These are phyloP conservation scores for Bathelium albidoporum DNA, from an alignment of 495 filamentous ascomycete species.

Conservation along the genomic window DNA sequence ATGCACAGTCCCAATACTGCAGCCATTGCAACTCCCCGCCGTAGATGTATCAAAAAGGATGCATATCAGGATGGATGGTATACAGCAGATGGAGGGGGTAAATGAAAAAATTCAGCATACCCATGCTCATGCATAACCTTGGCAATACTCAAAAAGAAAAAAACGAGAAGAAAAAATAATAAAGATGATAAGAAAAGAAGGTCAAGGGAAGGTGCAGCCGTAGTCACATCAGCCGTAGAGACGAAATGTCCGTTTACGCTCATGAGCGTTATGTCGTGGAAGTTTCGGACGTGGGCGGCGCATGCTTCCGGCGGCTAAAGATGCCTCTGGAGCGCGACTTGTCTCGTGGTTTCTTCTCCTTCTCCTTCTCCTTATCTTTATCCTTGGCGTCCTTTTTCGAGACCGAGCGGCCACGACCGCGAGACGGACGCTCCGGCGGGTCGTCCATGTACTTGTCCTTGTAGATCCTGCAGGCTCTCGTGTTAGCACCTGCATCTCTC, in stretches of 20 bases:
- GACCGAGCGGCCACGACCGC: conserved; percentile 2
- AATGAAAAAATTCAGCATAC: neutral
- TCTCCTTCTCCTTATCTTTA: conserved; percentile 12
- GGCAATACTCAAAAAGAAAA: neutral
- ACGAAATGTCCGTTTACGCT: neutral
- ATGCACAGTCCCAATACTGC: neutral
- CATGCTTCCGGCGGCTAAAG: conserved; percentile 50
- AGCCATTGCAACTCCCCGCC: neutral
- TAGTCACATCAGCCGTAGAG: neutral
- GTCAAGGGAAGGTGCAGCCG: too few species aligned
- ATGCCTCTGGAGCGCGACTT: conserved; percentile 57
- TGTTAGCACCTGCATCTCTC: too few species aligned
- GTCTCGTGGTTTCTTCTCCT: conserved; percentile 51
- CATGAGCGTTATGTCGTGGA: neutral
- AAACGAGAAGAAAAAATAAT: neutral
- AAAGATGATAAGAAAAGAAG: too few species aligned
- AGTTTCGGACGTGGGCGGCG: neutral
- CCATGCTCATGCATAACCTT: neutral
- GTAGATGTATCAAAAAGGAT: neutral
- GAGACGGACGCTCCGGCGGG: conserved; percentile 30
- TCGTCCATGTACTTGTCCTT: conserved; percentile 81
- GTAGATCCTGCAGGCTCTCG: conserved; percentile 84
- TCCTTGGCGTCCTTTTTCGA: conserved; percentile 25
- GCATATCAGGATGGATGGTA: neutral
- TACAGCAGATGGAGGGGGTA: neutral